Evolutionary conservation across 2,329 filamentous ascomycete species (phyloP).

Genomic region (Cladorrhinum sp.): DNA sequence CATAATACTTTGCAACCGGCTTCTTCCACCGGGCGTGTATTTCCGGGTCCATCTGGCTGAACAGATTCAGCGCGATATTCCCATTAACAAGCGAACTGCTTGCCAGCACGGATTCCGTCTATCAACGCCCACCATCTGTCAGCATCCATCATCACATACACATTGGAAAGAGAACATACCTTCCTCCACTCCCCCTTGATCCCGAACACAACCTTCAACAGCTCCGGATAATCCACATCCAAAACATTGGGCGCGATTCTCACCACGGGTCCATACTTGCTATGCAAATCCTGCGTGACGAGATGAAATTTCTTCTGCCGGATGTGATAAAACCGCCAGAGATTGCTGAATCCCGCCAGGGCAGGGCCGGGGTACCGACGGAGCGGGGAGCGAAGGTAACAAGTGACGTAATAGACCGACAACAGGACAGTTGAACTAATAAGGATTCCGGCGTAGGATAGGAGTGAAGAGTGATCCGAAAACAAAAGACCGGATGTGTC

Average conservation of each 20-base stretch:
- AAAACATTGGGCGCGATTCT: conserved; percentile 40
- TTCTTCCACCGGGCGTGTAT: conserved; percentile 35
- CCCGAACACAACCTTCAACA: conserved; percentile 38
- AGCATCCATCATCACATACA: no score
- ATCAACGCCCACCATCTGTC: not conserved
- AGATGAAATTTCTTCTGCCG: conserved; percentile 31
- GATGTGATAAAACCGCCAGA: conserved; percentile 37
- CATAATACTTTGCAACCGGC: conserved; percentile 36
- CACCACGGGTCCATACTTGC: conserved; percentile 40
- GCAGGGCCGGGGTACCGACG: conserved; percentile 32
- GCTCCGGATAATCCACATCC: conserved; percentile 36
- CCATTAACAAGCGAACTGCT: conserved; percentile 33
- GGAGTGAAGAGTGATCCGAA: no score
- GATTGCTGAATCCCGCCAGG: conserved; percentile 34
- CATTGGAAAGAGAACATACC: no score
- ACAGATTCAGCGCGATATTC: conserved; percentile 37
- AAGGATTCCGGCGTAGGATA: no score
- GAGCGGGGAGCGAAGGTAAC: conserved; percentile 28
- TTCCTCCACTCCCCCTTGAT: conserved; percentile 35
- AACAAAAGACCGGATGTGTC: no score
- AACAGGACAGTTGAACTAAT: no score
- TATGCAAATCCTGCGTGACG: conserved; percentile 34
- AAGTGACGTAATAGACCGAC: no score
- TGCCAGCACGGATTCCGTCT: conserved; percentile 37
- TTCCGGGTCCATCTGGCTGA: conserved; percentile 33